phyloP scores from a whole-genome alignment of 345 rosid genomes.

The Eucalyptus cloeziana region DNA sequence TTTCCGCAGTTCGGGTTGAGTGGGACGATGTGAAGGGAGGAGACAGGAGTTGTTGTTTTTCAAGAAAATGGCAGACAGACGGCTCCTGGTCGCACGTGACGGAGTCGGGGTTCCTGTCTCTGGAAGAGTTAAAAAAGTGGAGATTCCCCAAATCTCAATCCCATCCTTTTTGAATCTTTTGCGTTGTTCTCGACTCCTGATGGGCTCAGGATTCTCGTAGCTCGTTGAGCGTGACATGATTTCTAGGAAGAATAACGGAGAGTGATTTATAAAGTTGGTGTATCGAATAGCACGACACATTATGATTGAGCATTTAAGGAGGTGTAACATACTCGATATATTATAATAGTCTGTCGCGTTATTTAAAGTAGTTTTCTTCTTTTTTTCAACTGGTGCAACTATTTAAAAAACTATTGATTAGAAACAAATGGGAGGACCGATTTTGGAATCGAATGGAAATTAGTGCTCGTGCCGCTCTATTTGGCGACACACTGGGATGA shows the following conservation, averaged over 20 bases:
- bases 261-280: not conserved
- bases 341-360: not conserved
- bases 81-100: not conserved
- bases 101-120: not conserved
- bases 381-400: not conserved
- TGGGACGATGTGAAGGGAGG: not conserved
- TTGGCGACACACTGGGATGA: not conserved
- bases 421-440: not conserved
- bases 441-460: not conserved
- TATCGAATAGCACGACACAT: not conserved
- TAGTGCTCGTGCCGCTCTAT: not conserved
- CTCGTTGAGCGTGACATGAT: not conserved
- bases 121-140: not conserved
- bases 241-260: not conserved
- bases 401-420: not conserved
- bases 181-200: not conserved
- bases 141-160: not conserved
- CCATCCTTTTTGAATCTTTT: not conserved
- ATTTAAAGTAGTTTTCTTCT: not conserved
- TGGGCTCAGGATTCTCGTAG: not conserved
- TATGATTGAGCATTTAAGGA: not conserved
- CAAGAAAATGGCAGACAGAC: not conserved
- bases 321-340: not conserved
- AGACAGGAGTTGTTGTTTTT: not conserved
- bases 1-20: not conserved